phyloP scores from a whole-genome alignment of 2,329 filamentous ascomycete genomes.

The Sarocladium strictum region DNA sequence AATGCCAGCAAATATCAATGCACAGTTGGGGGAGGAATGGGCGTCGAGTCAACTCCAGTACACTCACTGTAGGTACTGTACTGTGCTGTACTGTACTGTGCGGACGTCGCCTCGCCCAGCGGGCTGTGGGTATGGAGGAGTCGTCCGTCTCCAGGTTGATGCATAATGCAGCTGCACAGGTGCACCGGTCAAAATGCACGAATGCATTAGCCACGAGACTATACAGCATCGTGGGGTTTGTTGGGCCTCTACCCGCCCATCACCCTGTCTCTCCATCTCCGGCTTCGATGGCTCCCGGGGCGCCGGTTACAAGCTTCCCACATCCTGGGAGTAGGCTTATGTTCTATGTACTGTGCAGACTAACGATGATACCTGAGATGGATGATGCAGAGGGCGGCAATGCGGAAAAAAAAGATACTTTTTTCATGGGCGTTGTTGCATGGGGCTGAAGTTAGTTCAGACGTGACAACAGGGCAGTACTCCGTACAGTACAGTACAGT shows the following conservation, averaged over 20 bases:
- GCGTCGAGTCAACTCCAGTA: too few species aligned
- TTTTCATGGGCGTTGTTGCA: neutral
- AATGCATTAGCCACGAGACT: neutral
- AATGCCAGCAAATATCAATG: too few species aligned
- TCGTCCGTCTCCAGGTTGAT: neutral
- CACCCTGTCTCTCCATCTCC: neutral
- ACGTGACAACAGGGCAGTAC: too few species aligned
- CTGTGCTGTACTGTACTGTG: too few species aligned
- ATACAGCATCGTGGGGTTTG: conserved; percentile 1
- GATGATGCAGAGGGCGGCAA: too few species aligned
- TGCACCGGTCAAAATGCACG: conserved; percentile 6
- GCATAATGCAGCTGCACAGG: conserved; percentile 4
- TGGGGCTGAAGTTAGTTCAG: neutral
- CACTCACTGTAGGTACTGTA: too few species aligned
- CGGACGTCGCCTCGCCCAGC: neutral
- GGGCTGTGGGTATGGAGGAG: neutral
- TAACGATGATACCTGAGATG: too few species aligned
- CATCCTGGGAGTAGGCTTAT: too few species aligned
- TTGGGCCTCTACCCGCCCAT: neutral
- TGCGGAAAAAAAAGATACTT: too few species aligned
- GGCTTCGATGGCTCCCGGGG: neutral
- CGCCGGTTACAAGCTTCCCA: conserved; percentile 6
- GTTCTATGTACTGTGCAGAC: too few species aligned
- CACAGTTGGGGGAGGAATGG: too few species aligned
- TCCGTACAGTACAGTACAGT: too few species aligned